A percentile compares a stretch with the other conserved stretches of the same genome.
These are phyloP conservation scores for Myriangium duriaei DNA, from an alignment of 2,329 filamentous ascomycete species.

Conservation along the genomic window DNA sequence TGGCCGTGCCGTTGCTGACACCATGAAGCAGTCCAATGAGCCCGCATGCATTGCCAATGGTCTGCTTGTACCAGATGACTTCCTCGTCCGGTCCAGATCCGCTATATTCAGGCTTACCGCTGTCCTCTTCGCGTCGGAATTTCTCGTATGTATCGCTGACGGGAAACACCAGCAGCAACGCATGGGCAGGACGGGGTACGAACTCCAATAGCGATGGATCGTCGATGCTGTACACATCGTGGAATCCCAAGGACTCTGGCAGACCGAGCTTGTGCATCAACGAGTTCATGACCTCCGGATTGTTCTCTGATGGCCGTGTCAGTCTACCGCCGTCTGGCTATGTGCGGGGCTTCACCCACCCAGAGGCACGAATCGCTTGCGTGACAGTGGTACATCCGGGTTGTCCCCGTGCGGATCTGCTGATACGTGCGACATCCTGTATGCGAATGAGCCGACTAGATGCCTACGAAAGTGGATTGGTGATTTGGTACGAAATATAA, in stretches of 20 bases:
- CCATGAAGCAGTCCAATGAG: constrained; percentile 80
- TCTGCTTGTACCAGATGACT: constrained; percentile 90
- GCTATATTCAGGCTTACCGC: constrained; percentile 47
- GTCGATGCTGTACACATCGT: constrained; percentile 85
- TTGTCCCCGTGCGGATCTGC: constrained; percentile 23
- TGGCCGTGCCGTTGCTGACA: constrained; percentile 62
- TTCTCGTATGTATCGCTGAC: constrained; percentile 67
- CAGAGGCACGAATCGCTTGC: constrained; percentile 12
- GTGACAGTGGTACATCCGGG: background rate
- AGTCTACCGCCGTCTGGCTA: background rate
- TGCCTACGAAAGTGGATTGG: no score
- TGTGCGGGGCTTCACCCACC: constrained; percentile 7
- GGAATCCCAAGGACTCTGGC: constrained; percentile 60
- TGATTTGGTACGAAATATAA: no score
- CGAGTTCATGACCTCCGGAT: constrained; percentile 76
- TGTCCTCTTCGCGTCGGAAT: constrained; percentile 63
- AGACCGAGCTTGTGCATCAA: constrained; percentile 78
- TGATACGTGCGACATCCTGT: constrained; percentile 5
- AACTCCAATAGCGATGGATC: constrained; percentile 76
- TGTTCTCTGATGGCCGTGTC: constrained; percentile 44
- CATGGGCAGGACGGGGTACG: constrained; percentile 76
- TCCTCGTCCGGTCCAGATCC: constrained; percentile 58
- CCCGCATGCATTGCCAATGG: constrained; percentile 85
- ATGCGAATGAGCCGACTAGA: no score
- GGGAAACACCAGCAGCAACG: constrained; percentile 86